A percentile compares a stretch with the other conserved stretches of the same genome.
These are phyloP conservation scores for Uronychia setigera DNA, from an alignment of 73 alveolate genomes.

Conservation along the genomic window DNA sequence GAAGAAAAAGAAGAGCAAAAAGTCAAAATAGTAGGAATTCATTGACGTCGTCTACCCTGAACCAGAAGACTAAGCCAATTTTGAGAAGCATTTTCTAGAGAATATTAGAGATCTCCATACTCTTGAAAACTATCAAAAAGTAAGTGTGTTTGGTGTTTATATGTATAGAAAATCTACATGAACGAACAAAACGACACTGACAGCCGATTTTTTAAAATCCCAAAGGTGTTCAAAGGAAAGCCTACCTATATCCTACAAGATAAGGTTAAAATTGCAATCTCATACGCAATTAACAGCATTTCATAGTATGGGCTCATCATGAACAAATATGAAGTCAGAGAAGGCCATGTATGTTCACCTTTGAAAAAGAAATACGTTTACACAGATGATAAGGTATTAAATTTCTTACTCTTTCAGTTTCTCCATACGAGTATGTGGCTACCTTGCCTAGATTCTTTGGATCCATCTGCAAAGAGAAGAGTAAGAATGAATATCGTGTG, in stretches of 20 bases:
- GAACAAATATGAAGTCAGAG: slow-evolving; percentile 6
- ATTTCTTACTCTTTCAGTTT: not conserved
- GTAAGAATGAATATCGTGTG: slow-evolving; percentile 4
- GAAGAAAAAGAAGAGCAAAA: not conserved
- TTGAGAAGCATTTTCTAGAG: not conserved
- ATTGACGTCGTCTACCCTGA: slow-evolving; percentile 9
- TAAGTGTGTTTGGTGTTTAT: too few relatives aligned
- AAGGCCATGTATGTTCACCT: not conserved
- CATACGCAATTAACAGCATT: slow-evolving; percentile 4
- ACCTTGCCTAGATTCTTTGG: slow-evolving; percentile 11
- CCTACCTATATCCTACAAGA: not conserved
- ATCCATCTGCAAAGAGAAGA: slow-evolving; percentile 6
- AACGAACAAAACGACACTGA: too few relatives aligned
- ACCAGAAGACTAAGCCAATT: slow-evolving; percentile 6
- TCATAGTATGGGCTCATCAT: slow-evolving; percentile 22
- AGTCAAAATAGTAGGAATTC: not conserved
- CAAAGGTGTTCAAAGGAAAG: slow-evolving; percentile 18
- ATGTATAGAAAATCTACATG: too few relatives aligned
- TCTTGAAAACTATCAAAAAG: slow-evolving; percentile 9
- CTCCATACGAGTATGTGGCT: slow-evolving; percentile 25
- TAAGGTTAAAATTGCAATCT: slow-evolving; percentile 8
- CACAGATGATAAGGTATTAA: not conserved
- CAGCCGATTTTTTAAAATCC: slow-evolving; percentile 1
- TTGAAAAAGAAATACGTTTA: not conserved
- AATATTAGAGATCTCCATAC: slow-evolving; percentile 21